phyloP scores from a whole-genome alignment of 164 flowering plant species.

The Annona squamosa region DNA sequence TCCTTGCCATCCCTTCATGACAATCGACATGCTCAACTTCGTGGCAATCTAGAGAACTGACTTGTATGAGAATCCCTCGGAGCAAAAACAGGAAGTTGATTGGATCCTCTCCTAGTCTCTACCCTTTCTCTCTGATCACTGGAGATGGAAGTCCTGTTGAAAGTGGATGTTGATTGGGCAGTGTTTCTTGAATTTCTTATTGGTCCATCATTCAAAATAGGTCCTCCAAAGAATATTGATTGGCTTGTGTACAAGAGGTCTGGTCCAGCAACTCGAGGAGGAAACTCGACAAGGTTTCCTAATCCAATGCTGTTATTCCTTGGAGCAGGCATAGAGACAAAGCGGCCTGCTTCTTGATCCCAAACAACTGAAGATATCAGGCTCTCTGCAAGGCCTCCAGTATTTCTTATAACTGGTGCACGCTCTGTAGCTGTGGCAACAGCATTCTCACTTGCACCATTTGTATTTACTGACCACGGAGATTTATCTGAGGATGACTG shows the following conservation, averaged over 20 bases:
- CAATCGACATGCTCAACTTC: conserved; percentile 9
- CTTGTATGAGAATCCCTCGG: conserved; percentile 53
- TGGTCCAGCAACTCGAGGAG: conserved; percentile 37
- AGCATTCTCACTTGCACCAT: conserved; percentile 25
- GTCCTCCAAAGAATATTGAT: conserved; percentile 91
- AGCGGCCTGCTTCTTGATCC: conserved; percentile 86
- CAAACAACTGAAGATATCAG: conserved; percentile 55
- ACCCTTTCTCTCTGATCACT: conserved; percentile 51
- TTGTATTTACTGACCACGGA: conserved; percentile 40
- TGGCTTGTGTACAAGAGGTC: conserved; percentile 74
- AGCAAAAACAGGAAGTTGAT: conserved; percentile 84
- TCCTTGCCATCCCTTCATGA: background rate
- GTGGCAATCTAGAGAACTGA: conserved; percentile 35
- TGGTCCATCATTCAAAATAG: conserved; percentile 48
- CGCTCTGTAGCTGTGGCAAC: conserved; percentile 15
- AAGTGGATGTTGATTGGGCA: conserved; percentile 10
- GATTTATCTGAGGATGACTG: conserved; percentile 58
- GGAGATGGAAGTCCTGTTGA: conserved; percentile 30
- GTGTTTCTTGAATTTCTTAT: conserved; percentile 30
- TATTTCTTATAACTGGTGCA: conserved; percentile 25
- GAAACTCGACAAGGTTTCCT: conserved; percentile 14
- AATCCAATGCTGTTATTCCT: conserved; percentile 5
- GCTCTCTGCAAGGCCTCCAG: conserved; percentile 19
- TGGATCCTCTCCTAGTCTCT: conserved; percentile 43
- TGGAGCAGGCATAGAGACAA: conserved; percentile 45